Base-by-base conservation (phyloP, 805 yeast species). In the Nakazawaea wickerhamii region DNA sequence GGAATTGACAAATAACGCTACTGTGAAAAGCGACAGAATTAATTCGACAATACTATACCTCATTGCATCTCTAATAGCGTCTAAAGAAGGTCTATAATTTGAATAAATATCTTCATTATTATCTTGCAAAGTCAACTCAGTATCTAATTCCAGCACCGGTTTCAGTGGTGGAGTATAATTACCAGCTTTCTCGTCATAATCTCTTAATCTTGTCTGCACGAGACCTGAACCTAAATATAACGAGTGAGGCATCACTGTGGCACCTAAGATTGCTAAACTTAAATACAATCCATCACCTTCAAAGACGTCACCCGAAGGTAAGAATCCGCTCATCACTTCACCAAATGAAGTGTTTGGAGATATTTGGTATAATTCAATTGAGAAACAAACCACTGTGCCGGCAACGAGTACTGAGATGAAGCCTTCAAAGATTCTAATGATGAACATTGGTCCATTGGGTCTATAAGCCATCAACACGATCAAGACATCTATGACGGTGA, bases 231-330 rank as follows among this genome's bases (percentile, higher is more conserved):
- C 96, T 43, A 89, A 65, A 53, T 84, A 87, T 38, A 89, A 65
- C 1, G 90, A 81, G 56, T 89, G 96, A 2, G 96, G 96, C 96
- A 89, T 89, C 19, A 89, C 96, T 0, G 96, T 89, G 9, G 96
- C 96, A 19, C 96, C 96, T 41, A 88, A 68, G 38, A 89, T 85
- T 20, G 95, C 96, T 50, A 90, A 68, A 19, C 91, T 77, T 17
- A 87, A 64, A 55, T 81, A 88, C 22, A 85, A 62, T 0, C 95
- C 93, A 54, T 75, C 71, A 54, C 73, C 77, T 51, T 79, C 79
- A 21, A 67, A 61, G 43, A 78, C 68, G 41, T 77, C 70, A n/a
- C 57, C 61, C 9, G 78, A 71, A 0, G 97, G 97, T 15, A 87
- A 54, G 52, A 82, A 85, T 0, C 95, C 95, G 50, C 65, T 61